Evolutionary conservation across 73 alveolate genomes (phyloP), one percentile per base, ranked within the genome.

Genomic region (Paramecium caudatum): DNA sequence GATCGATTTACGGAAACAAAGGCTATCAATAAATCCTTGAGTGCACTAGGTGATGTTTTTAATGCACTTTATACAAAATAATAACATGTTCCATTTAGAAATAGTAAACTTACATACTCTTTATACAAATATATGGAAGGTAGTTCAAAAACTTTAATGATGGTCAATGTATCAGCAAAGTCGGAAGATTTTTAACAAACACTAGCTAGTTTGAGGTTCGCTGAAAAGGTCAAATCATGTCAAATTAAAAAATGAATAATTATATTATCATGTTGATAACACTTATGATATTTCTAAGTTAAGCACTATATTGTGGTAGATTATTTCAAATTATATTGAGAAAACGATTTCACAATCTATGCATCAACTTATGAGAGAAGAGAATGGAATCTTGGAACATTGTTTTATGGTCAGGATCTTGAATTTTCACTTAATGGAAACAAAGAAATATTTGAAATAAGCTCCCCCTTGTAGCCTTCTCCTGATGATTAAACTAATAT

Each of bases 81-180:
- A 3, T 23, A 82, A 39, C 92, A 94, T 83, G 92, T 95, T 0
- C 98, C 99, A 12, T 96, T 91, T 82, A 93, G 99, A 90, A 94
- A 94, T 82, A 94, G 96, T 17, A 95, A 93, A 65, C 91, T 96
- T 2, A 96, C 99, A n/a, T 91, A 86, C 32, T 48, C 91, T 6
- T 83, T 97, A 86, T 95, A 93, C 36, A 99, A 96, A 68, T 94
- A 97, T 34, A 65, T 97, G 69, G 99, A 99, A 61, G 99, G 99
- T 17, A 96, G 94, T 87, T 98, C 99, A 0, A 97, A 97, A 90
- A 97, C 99, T 4, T 92, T 97, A 16, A 96, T 97, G 98, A 93
- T 97, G 90, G 99, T 96, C 15, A 97, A 97, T 19, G 92, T 97
- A 15, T 94, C 98, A 55, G 98, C 99, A 17, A 91, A 97, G 30